Evolutionary conservation across 305 asterid genomes (phyloP), one percentile per base, ranked within the genome.

Genomic region (Fraxinus albicans): DNA sequence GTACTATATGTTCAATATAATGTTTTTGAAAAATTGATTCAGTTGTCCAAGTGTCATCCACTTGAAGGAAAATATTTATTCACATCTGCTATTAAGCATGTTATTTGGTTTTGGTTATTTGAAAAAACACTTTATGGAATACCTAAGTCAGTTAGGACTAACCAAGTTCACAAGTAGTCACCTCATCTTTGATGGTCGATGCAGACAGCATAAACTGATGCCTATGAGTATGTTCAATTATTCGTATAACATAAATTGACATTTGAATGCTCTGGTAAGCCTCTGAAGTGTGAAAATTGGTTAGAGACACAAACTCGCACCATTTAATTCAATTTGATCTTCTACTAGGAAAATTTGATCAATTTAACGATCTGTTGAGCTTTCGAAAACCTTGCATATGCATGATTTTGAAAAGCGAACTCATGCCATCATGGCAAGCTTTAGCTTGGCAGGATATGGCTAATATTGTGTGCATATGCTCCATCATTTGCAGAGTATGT

Each of bases 401-500:
- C 31, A 67, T 67, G 35, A 69, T 9, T 69, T 12, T 27, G 36
- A 67, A 8, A 27, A 67, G 8, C 8, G 8, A 67, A 23, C 15
- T 63, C 72, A 36, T 2, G 77, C 13, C 19, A 15, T 8, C 8
- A 1, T 19, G 63, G 23, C 8, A 17, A 53, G 23, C 63, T 53
- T 53, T 53, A 53, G 23, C 23, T 53, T 44, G 47, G 74, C 65
- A 23, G 58, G 35, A 35, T 17, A 42, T 65, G 73, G 25, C 55
- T 77, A 76, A 84, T 77, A 63, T 80, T 27, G 15, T 77, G 29
- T 86, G 78, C 4, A 84, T 73, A 76, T 78, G 23, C 27, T 55
- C 55, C 79, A 70, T 81, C 47, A 81, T 76, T 84, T 69, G 72
- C 93, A 95, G 99, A 92, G 85, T 85, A 60, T 97, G 99, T 81